These are phyloP conservation scores for Mycena epipterygia DNA, from an alignment of 768 basidiomycete genomes.

Conservation along the genomic window DNA sequence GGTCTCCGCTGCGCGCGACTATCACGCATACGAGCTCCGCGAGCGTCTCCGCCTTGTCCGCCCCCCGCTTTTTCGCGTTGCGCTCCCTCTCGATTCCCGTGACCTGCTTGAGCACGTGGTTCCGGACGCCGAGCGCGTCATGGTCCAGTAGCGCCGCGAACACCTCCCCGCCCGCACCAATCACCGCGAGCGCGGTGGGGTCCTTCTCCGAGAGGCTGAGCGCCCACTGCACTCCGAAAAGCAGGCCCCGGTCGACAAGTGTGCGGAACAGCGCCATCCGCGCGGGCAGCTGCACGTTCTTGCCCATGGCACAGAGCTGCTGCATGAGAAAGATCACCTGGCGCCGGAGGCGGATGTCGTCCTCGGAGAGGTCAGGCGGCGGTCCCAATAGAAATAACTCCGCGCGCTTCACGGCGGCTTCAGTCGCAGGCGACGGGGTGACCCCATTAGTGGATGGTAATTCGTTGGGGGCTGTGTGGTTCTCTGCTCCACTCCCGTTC, in stretches of 20 bases:
- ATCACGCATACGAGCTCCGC: constrained; percentile 82
- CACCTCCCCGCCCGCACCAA: constrained; percentile 89
- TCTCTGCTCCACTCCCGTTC: constrained; percentile 54
- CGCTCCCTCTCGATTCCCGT: constrained; percentile 78
- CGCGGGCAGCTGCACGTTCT: constrained; percentile 92
- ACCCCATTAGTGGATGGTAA: constrained; percentile 32
- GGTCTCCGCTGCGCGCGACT: constrained; percentile 83
- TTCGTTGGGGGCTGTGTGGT: constrained; percentile 50
- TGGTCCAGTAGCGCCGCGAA: constrained; percentile 90
- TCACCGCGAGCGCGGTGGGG: constrained; percentile 64
- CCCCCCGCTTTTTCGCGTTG: constrained; percentile 65
- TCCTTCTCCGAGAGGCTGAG: constrained; percentile 77
- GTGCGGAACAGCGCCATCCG: constrained; percentile 89
- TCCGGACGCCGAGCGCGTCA: constrained; percentile 88
- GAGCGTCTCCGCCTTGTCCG: constrained; percentile 79
- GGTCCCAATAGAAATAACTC: constrained; percentile 67
- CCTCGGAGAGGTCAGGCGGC: constrained; percentile 66
- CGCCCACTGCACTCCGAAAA: constrained; percentile 95
- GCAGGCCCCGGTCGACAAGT: constrained; percentile 88
- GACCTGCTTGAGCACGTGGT: constrained; percentile 87
- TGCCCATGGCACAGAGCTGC: constrained; percentile 95
- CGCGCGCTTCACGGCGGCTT: constrained; percentile 47
- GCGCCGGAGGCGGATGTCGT: constrained; percentile 69
- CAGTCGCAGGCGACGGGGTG: constrained; percentile 31
- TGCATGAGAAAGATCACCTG: constrained; percentile 92